Evolutionary conservation across 2,329 filamentous ascomycete species (phyloP).

Genomic region (Hypoxylon sp.): DNA sequence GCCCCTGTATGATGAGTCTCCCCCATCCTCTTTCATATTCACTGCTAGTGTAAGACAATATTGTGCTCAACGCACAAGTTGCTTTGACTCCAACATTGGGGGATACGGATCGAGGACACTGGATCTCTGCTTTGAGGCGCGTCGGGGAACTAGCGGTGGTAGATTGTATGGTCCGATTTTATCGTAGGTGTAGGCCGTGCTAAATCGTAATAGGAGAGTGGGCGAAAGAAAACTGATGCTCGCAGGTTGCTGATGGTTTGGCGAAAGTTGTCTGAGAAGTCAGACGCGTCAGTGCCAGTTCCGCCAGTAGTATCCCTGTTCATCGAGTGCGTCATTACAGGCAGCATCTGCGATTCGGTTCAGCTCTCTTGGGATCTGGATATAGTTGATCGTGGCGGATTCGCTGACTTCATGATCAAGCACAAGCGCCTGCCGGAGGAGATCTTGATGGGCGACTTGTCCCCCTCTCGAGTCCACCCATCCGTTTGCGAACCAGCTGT

Average conservation of each 20-base stretch:
- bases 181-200: neutral
- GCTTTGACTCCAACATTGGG: neutral
- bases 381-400: slow-evolving; percentile 50
- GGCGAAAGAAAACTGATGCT: neutral
- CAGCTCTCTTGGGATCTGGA: slow-evolving; percentile 51
- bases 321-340: slow-evolving; percentile 49
- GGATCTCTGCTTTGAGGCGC: neutral
- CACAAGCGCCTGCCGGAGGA: slow-evolving; percentile 49
- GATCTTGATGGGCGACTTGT: slow-evolving; percentile 53
- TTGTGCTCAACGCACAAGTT: neutral
- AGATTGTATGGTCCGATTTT: neutral
- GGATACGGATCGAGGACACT: neutral
- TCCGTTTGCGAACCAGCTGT: slow-evolving; percentile 52
- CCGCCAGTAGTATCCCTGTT: neutral
- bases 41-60: neutral
- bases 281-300: neutral
- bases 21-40: neutral
- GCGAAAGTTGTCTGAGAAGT: neutral
- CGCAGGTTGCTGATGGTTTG: neutral
- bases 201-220: neutral
- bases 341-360: slow-evolving; percentile 51
- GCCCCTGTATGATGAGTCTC: neutral
- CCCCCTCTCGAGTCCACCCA: slow-evolving; percentile 50
- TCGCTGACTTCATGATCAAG: slow-evolving; percentile 46
- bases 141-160: neutral